Evolutionary conservation across 179 eudicot species (phyloP).

Genomic region (Silene noctiflora): DNA sequence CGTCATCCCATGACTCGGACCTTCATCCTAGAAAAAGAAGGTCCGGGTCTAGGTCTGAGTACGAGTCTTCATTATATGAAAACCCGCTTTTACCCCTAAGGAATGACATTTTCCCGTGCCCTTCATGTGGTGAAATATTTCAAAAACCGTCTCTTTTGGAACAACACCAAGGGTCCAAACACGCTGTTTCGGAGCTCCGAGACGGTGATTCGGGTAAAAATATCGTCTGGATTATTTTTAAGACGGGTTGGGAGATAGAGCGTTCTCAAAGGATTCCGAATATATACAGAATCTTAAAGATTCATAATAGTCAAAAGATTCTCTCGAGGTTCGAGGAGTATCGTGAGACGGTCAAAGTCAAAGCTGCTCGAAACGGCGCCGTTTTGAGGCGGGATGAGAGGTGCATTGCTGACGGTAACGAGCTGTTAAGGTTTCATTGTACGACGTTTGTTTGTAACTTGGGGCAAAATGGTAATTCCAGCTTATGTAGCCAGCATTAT

Average conservation of each 20-base stretch:
- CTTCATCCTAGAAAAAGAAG: conserved; percentile 27
- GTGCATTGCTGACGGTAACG: conserved; percentile 83
- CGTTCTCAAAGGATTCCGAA: conserved; percentile 20
- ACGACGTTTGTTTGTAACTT: conserved; percentile 60
- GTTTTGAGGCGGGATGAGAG: conserved; percentile 43
- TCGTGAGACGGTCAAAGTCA: conserved; percentile 54
- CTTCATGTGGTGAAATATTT: conserved; percentile 70
- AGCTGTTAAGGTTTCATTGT: conserved; percentile 69
- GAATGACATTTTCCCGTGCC: conserved; percentile 70
- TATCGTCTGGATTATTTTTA: conserved; percentile 64
- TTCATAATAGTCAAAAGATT: conserved; percentile 55
- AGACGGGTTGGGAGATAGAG: conserved; percentile 55
- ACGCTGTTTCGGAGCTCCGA: conserved; percentile 70
- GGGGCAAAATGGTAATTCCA: conserved; percentile 69
- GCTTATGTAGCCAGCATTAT: conserved; percentile 51
- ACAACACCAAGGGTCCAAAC: conserved; percentile 51
- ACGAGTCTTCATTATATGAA: conserved; percentile 35
- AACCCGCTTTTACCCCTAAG: conserved; percentile 42
- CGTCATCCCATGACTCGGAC: conserved; percentile 31
- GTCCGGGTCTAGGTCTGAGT: conserved; percentile 37
- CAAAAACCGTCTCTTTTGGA: conserved; percentile 44
- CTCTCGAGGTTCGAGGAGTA: conserved; percentile 66
- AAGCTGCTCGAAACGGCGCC: conserved; percentile 34
- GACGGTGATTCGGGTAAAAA: conserved; percentile 76
- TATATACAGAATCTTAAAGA: conserved; percentile 55